These are phyloP conservation scores for Cyberlindnera veronae DNA, from an alignment of 805 yeast genomes.

Conservation along the genomic window DNA sequence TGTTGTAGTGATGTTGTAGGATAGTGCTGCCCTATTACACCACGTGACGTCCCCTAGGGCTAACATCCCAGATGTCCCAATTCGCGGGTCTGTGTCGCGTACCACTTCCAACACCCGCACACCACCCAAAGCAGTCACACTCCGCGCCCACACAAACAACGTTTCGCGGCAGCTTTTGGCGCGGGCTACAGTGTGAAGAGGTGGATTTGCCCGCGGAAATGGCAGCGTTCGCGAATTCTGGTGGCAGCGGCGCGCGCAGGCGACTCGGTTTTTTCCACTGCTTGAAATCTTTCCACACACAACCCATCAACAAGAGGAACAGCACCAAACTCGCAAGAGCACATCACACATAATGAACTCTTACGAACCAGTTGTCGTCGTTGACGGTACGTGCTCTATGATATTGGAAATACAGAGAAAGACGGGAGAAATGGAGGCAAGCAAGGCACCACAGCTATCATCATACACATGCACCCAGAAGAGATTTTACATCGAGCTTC, in stretches of 20 bases:
- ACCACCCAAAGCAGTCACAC: too few relatives aligned
- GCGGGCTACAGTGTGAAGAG: too few relatives aligned
- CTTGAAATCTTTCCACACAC: constrained; percentile 19
- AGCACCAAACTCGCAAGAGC: constrained; percentile 12
- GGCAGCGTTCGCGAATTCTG: neutral
- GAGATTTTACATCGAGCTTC: neutral
- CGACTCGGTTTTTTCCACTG: constrained; percentile 10
- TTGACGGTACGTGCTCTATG: constrained; percentile 72
- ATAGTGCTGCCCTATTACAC: neutral
- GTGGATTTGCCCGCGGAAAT: neutral
- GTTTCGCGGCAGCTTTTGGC: too few relatives aligned
- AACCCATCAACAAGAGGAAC: neutral
- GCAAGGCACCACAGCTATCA: constrained; percentile 1
- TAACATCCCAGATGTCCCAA: too few relatives aligned
- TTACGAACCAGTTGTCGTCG: constrained; percentile 95
- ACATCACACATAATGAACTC: constrained; percentile 40
- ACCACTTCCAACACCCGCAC: too few relatives aligned
- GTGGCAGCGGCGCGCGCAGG: constrained; percentile 2
- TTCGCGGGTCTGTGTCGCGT: too few relatives aligned
- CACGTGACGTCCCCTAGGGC: neutral
- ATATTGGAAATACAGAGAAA: neutral
- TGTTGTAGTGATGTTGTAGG: neutral
- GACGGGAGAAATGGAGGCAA: neutral
- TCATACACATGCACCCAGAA: neutral
- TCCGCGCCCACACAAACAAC: too few relatives aligned